Base-by-base conservation (phyloP, 2,329 filamentous ascomycete genomes). In the Venturiaceae sp. region DNA sequence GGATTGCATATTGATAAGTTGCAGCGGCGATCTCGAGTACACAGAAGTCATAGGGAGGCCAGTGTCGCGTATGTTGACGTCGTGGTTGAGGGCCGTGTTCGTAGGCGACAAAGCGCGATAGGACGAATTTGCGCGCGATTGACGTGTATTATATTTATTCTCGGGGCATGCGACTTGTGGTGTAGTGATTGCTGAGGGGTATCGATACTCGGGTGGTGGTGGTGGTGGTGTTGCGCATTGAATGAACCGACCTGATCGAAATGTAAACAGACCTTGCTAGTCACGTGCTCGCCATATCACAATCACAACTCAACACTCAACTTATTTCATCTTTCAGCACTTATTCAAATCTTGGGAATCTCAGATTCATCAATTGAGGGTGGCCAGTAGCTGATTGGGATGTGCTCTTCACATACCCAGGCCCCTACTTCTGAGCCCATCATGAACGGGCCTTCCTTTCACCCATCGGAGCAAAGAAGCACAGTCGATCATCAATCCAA, bases 1-100 rank as follows among this genome's bases (percentile, higher is more conserved):
- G 61, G 75, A 74, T 63, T 73, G 70, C 77, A 79, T 80, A 62
- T 70, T 72, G 63, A 79, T 71, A 33, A 69, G 65, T 70, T 75
- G 71, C 61, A 79, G 67, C 60, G 77, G 77, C 58, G 69, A 67
- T 62, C 72, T 71, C 63, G 69, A 67, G 55, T 72, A 62, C 60
- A 72, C 63, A 57, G 70, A 66, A 60, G 70, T 72, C 70, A 72
- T 72, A 59, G 60, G 37, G 21, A 44, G 28, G 13, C 39, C 30
- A 33, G 34, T n/a, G 55, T 47, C 41, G 55, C 41, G 55, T 57
- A 32, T 47, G 44, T 26, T 28, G 21, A 50, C 14, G 44, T 50
- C 44, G 44, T 30, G 44, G 14, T 23, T 30, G 19, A 5, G 44
- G 4, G 44, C 19, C 23, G 19, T 5, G 23, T 50, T 30, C n/a